These are phyloP conservation scores for Trametes cingulata DNA, from an alignment of 768 basidiomycete species.

Conservation along the genomic window DNA sequence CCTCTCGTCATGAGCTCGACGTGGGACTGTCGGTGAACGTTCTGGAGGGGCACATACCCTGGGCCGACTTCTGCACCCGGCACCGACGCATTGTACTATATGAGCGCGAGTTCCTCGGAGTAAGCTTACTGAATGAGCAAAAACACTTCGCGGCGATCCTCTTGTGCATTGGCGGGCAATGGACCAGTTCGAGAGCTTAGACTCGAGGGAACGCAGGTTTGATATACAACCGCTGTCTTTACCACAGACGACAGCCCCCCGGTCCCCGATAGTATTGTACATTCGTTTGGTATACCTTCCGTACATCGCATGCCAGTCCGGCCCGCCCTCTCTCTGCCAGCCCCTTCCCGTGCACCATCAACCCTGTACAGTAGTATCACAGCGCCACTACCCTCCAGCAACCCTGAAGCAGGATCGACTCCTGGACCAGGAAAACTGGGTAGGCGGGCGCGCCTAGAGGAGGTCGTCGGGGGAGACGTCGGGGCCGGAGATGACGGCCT, in stretches of 20 bases:
- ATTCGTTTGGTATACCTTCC: slow-evolving; percentile 6
- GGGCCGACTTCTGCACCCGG: too few species aligned
- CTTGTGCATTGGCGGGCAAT: too few species aligned
- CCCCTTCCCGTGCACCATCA: too few species aligned
- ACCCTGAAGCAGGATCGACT: too few species aligned
- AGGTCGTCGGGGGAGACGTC: slow-evolving; percentile 49
- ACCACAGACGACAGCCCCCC: slow-evolving; percentile 12
- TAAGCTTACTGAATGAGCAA: background rate
- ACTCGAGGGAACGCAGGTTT: background rate
- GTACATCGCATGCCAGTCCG: slow-evolving; percentile 34
- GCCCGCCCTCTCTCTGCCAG: background rate
- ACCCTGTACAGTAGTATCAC: too few species aligned
- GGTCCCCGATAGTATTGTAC: slow-evolving; percentile 13
- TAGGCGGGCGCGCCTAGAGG: background rate
- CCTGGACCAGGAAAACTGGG: too few species aligned
- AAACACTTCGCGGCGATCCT: background rate
- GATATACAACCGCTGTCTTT: slow-evolving; percentile 18
- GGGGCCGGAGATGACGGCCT: slow-evolving; percentile 86
- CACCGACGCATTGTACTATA: too few species aligned
- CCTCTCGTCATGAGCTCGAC: too few species aligned
- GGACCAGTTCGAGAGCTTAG: background rate
- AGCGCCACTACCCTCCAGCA: too few species aligned
- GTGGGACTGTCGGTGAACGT: too few species aligned
- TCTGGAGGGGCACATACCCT: too few species aligned
- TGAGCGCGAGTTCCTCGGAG: too few species aligned